Conservation (phyloP, 2,329 filamentous ascomycete genomes). For the Onygenales sp. region DNA sequence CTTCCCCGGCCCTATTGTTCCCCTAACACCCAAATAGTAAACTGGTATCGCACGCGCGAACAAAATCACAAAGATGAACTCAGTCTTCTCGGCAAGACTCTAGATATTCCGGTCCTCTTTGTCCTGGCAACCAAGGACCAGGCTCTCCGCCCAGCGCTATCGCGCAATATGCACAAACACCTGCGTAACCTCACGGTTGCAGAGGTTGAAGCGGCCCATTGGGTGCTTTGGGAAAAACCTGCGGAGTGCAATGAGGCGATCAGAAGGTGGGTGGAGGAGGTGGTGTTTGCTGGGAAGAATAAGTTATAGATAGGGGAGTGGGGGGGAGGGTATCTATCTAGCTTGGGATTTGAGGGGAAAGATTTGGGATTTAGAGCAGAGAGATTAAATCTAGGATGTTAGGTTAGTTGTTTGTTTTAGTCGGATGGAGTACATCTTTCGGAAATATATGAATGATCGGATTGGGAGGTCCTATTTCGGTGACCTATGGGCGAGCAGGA, state of each 20-base stretch:
- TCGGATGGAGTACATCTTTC: too few relatives aligned
- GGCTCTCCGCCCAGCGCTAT: conserved; percentile 64
- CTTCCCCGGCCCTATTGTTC: not conserved
- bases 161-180: conserved; percentile 58
- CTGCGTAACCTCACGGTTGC: conserved; percentile 56
- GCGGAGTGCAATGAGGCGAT: conserved; percentile 62
- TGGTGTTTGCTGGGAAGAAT: conserved; percentile 39
- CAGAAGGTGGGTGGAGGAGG: conserved; percentile 54
- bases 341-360: not conserved
- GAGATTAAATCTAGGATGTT: too few relatives aligned
- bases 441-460: not conserved
- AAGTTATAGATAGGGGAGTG: conserved; percentile 15
- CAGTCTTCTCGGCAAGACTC: conserved; percentile 26
- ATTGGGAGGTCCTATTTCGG: too few relatives aligned
- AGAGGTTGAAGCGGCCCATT: conserved; percentile 66
- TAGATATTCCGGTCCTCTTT: conserved; percentile 61
- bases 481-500: too few relatives aligned
- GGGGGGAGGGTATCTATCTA: not conserved
- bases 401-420: too few relatives aligned
- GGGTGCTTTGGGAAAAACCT: conserved; percentile 69
- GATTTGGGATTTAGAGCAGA: not conserved
- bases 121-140: conserved; percentile 61
- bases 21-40: conserved; percentile 38
- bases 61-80: conserved; percentile 70
- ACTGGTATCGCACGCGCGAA: conserved; percentile 74